Evolutionary conservation across 2,329 filamentous ascomycete species (phyloP), one percentile per base, ranked within the genome.

Genomic region (Chaetomiaceae sp.): DNA sequence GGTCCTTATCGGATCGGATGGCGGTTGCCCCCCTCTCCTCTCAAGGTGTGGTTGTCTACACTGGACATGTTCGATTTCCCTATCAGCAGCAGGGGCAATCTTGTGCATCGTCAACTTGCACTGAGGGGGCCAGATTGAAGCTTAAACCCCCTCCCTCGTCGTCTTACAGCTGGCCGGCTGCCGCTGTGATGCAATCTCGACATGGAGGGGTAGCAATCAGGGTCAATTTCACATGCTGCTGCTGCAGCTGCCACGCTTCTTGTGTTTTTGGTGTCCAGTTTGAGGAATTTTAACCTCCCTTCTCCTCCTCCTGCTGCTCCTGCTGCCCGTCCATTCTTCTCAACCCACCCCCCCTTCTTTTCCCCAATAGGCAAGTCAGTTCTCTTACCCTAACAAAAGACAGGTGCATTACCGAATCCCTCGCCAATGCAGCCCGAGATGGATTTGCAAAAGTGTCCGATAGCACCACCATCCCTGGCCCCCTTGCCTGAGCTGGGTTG

Each of bases 1-100:
- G 35, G 48, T 45, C 42, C 48, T 51, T 51, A 51, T 51, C 48
- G 30, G 41, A 42, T 46, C 43, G 30, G 48, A 41, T 50, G 40
- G 27, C 37, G 37, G 19, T 34, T 23, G 30, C 13, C 9, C 5
- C 9, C 41, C 10, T 34, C 14, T 9, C 21, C 19, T 38, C 31
- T 38, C 31, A 31, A 12, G 31, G 14, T 2, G 27, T 7, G 13
- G 3, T 10, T n/a, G n/a, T n/a, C n/a, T n/a, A n/a, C n/a, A n/a
- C n/a, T n/a, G n/a, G n/a, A n/a, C n/a, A n/a, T n/a, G n/a, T n/a
- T n/a, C n/a, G n/a, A 4, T 23, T 17, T 23, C 13, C 33, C n/a
- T 44, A 23, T 50, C 47, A 31, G 16, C 30, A 13, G 7, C 14
- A n/a, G n/a, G n/a, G n/a, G 5, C 30, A n/a, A n/a, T n/a, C 30